Evolutionary conservation across 2,329 filamentous ascomycete species (phyloP).

Genomic region (Teratosphaeria pseudoeucalypti): DNA sequence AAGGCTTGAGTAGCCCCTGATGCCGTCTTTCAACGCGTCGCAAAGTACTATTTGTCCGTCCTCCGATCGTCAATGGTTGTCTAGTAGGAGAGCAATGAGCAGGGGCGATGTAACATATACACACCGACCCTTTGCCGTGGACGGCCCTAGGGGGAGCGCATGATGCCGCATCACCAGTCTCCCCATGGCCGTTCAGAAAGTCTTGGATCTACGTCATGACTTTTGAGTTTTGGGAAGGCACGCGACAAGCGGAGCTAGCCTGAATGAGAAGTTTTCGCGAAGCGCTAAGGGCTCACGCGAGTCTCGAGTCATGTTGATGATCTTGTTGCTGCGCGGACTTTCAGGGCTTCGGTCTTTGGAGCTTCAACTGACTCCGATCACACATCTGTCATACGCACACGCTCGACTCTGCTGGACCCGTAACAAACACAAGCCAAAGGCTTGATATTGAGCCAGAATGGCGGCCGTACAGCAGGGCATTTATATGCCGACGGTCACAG

Average conservation of each 20-base stretch:
- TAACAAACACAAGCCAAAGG: background rate
- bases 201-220: background rate
- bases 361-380: background rate
- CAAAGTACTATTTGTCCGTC: too few relatives aligned
- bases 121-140: background rate
- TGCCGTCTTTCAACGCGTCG: too few relatives aligned
- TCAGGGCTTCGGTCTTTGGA: background rate
- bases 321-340: background rate
- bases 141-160: background rate
- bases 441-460: background rate
- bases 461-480: constrained; percentile 5
- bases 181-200: background rate
- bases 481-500: constrained; percentile 12
- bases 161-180: background rate
- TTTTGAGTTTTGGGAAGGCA: background rate
- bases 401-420: background rate
- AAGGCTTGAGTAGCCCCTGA: too few relatives aligned
- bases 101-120: background rate
- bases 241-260: background rate
- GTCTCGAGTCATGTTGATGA: background rate
- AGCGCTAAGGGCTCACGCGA: background rate
- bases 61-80: too few relatives aligned
- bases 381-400: background rate
- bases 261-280: background rate
- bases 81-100: background rate